These are phyloP conservation scores for Aquilaria malaccensis DNA, from an alignment of 345 rosid genomes.

Conservation along the genomic window DNA sequence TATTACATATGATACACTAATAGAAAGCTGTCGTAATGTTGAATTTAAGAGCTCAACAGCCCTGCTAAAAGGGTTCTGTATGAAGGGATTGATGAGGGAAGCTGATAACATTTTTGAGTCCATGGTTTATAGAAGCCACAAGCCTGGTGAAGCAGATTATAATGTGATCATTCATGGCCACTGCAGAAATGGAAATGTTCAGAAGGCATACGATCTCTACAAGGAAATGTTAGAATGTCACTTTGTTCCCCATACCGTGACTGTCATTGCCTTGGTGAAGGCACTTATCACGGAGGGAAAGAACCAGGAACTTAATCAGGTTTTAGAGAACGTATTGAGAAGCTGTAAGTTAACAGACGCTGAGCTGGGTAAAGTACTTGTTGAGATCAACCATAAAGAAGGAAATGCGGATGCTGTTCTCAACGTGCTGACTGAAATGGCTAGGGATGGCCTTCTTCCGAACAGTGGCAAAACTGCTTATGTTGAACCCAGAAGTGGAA, in stretches of 20 bases:
- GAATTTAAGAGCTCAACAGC: slow-evolving; percentile 61
- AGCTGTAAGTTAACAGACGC: slow-evolving; percentile 80
- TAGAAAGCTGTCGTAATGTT: slow-evolving; percentile 53
- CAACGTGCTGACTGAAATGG: slow-evolving; percentile 69
- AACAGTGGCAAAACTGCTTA: slow-evolving; percentile 30
- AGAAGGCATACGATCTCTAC: slow-evolving; percentile 60
- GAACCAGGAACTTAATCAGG: slow-evolving; percentile 43
- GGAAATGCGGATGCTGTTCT: slow-evolving; percentile 79
- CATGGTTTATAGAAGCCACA: slow-evolving; percentile 54
- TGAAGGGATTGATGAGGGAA: slow-evolving; percentile 86
- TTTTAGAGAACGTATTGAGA: slow-evolving; percentile 41
- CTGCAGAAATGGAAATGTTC: slow-evolving; percentile 47
- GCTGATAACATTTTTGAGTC: slow-evolving; percentile 69
- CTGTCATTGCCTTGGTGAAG: slow-evolving; percentile 59
- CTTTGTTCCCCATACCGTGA: slow-evolving; percentile 63
- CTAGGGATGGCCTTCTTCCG: slow-evolving; percentile 85
- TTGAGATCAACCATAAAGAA: slow-evolving; percentile 77
- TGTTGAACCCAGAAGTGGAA: slow-evolving; percentile 7
- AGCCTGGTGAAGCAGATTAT: slow-evolving; percentile 61
- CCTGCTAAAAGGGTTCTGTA: slow-evolving; percentile 82
- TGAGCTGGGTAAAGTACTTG: slow-evolving; percentile 61
- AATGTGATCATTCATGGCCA: slow-evolving; percentile 83
- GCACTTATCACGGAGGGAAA: slow-evolving; percentile 49
- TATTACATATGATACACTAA: slow-evolving; percentile 58
- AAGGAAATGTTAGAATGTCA: slow-evolving; percentile 52